Evolutionary conservation across 2,329 filamentous ascomycete genomes (phyloP), one percentile per base, ranked within the genome.

Genomic region (Epichloe sibirici): DNA sequence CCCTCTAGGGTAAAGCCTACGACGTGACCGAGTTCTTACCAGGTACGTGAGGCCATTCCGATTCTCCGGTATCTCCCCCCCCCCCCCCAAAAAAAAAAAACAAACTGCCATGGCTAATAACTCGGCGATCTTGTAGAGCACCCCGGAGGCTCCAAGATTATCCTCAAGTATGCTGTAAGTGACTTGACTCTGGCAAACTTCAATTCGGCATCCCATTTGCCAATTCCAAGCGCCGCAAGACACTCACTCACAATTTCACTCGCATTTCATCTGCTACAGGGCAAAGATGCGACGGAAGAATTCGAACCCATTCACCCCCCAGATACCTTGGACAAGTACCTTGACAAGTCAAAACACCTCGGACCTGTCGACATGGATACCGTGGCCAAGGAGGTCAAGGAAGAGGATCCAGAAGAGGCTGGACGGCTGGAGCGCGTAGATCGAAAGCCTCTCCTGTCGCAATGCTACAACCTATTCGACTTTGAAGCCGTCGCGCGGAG

Each of bases 381-480:
- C 1, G 87, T 94, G 11, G 79, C 82, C 62, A 82, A 85, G 65
- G 78, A 78, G 51, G 75, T 83, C 57, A 86, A 85, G 1, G 83
- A 86, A 47, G 88, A 91, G 9, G 69, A 72, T 46, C 72, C 75
- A 1, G 75, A 79, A 68, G 74, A 77, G 62, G 65, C 63, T 35
- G 87, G 81, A 54, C 79, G 91, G 52, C 83, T 86, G 69, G 78
- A 90, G 66, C 82, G 88, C 53, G 79, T 90, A 53, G 74, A 78
- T 59, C 73, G 77, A 55, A 94, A 90, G 82, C 90, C 90, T 0
- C 74, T 83, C 46, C 73, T 96, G 55, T 84, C 87, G 58, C 86
- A 94, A 66, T 95, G 90, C 74, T 95, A 90, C 70, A 96, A 96
- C 66, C 71, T 96, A 55, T 81, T 93, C 72, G 93, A 98, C 71